A percentile compares a stretch with the other conserved stretches of the same genome.
Evolutionary conservation across 169 alveolate species (phyloP).

Genomic region (Theileria parva): DNA sequence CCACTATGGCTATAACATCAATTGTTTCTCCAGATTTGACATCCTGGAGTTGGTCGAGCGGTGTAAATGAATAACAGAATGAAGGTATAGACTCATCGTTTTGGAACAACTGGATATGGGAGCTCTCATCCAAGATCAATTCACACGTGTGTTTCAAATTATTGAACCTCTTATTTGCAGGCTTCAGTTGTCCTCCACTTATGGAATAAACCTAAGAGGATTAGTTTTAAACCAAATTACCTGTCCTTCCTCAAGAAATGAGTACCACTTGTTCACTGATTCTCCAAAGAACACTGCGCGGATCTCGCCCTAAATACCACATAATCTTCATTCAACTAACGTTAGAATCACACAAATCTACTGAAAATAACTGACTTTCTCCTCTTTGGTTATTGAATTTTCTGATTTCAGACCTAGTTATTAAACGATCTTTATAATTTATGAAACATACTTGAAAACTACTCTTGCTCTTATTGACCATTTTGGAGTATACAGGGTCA

Average conservation of each 20-base stretch:
- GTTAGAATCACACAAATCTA: conserved; percentile 58
- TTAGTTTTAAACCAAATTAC: conserved; percentile 1
- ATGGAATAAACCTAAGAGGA: conserved; percentile 64
- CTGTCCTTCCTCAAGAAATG: conserved; percentile 72
- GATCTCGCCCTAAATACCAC: conserved; percentile 59
- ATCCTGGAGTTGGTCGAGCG: conserved; percentile 64
- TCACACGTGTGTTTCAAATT: conserved; percentile 72
- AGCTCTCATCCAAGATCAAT: conserved; percentile 70
- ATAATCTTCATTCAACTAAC: conserved; percentile 9
- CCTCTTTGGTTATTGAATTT: conserved; percentile 68
- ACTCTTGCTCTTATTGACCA: conserved; percentile 64
- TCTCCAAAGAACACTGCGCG: conserved; percentile 76
- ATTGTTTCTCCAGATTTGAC: conserved; percentile 62
- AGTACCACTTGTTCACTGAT: conserved; percentile 79
- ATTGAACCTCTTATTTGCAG: conserved; percentile 75
- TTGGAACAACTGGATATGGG: conserved; percentile 66
- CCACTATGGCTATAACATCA: conserved; percentile 73
- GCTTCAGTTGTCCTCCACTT: conserved; percentile 73
- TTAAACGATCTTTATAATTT: background rate
- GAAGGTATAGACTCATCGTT: conserved; percentile 71
- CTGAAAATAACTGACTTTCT: conserved; percentile 59
- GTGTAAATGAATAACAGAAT: conserved; percentile 61
- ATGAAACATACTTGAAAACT: conserved; percentile 22
- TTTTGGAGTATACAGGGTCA: conserved; percentile 63
- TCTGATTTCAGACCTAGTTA: conserved; percentile 35